Evolutionary conservation across 1,139 yeast species (phyloP).

Genomic region (Yamadazyma sp.): DNA sequence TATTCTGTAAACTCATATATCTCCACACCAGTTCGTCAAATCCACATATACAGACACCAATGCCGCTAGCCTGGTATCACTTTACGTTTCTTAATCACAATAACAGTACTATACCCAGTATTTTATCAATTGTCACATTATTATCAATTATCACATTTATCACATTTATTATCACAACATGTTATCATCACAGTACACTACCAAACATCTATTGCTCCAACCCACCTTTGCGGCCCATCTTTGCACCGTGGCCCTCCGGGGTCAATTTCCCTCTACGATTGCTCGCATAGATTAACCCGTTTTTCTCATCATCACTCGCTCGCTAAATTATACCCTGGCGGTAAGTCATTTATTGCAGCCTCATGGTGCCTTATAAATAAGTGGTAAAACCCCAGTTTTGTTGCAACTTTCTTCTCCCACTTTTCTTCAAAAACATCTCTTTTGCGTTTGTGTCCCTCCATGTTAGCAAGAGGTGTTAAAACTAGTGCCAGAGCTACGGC

Average conservation of each 20-base stretch:
- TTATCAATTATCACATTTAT: too few species aligned
- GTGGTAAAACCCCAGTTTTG: neutral
- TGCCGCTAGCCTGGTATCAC: too few species aligned
- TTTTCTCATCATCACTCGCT: constrained; percentile 1
- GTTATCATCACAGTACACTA: too few species aligned
- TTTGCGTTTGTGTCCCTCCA: neutral
- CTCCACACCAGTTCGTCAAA: too few species aligned
- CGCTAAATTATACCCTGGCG: constrained; percentile 5
- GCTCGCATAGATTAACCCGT: constrained; percentile 15
- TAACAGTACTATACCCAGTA: too few species aligned
- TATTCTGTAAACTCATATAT: too few species aligned
- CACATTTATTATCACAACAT: too few species aligned
- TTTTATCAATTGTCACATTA: too few species aligned
- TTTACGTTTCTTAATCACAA: too few species aligned
- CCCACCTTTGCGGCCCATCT: neutral
- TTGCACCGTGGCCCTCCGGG: constrained; percentile 2
- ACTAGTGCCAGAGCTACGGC: neutral
- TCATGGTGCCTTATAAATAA: constrained; percentile 7
- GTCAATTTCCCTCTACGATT: constrained; percentile 4
- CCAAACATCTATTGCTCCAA: too few species aligned
- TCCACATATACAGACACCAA: too few species aligned
- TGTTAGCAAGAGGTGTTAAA: neutral
- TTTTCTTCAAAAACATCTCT: neutral
- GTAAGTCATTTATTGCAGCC: neutral
- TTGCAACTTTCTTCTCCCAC: too few species aligned